Evolutionary conservation across 2,329 filamentous ascomycete genomes (phyloP).

Genomic region (Paraconiothyrium brasiliense): DNA sequence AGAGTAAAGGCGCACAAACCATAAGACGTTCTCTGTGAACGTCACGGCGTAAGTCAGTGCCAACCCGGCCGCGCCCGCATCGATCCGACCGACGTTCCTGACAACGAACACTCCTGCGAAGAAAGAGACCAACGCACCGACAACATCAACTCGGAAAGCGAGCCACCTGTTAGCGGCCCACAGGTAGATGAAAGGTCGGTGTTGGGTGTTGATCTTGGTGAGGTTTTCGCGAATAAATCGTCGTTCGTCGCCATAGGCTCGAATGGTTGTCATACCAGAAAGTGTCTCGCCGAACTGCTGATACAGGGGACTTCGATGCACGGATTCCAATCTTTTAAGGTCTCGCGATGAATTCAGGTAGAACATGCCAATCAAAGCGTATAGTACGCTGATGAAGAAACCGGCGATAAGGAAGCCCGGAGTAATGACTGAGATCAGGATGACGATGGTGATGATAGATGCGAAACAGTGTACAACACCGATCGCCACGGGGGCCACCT

Average conservation of each 20-base stretch:
- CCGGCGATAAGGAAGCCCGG: conserved; percentile 90
- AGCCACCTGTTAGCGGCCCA: conserved; percentile 99
- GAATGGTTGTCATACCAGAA: conserved; percentile 93
- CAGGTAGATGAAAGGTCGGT: conserved; percentile 92
- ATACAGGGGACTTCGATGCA: conserved; percentile 93
- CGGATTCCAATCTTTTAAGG: conserved; percentile 91
- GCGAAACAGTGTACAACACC: conserved; percentile 73
- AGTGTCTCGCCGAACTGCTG: conserved; percentile 98
- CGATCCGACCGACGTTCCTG: conserved; percentile 80
- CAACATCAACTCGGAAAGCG: conserved; percentile 86
- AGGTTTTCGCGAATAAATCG: conserved; percentile 95
- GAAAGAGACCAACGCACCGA: conserved; percentile 92
- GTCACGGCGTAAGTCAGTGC: conserved; percentile 95
- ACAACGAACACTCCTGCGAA: conserved; percentile 93
- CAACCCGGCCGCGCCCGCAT: conserved; percentile 90
- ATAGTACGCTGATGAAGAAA: conserved; percentile 82
- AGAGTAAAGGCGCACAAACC: conserved; percentile 93
- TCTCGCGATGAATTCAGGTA: conserved; percentile 95
- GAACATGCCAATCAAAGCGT: conserved; percentile 83
- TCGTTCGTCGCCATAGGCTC: conserved; percentile 92
- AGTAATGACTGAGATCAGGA: conserved; percentile 87
- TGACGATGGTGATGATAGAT: conserved; percentile 82
- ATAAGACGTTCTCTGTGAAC: conserved; percentile 95
- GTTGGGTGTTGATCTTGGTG: conserved; percentile 85
- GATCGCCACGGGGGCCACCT: conserved; percentile 80